phyloP scores from a whole-genome alignment of 306 rosid species.

The Ochetophila trinervis region DNA sequence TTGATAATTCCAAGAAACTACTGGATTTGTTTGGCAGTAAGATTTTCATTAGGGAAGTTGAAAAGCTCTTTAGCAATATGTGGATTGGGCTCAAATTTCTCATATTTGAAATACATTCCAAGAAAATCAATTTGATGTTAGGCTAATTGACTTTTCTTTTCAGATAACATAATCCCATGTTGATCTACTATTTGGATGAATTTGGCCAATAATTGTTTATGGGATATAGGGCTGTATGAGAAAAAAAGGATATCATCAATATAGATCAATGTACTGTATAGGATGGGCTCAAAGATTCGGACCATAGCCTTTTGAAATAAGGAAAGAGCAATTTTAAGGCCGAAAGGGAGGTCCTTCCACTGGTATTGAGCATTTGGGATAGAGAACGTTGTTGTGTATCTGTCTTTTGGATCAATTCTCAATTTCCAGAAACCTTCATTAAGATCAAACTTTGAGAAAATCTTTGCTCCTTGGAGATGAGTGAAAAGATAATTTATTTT shows the following conservation, averaged over 20 bases:
- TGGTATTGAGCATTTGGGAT: background rate
- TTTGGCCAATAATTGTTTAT: background rate
- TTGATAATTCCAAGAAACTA: background rate
- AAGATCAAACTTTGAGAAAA: background rate
- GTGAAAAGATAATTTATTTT: background rate
- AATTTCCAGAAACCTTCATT: background rate
- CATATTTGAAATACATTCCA: background rate
- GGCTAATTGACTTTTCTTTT: background rate
- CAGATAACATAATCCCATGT: background rate
- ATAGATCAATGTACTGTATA: background rate
- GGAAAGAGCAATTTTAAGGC: background rate
- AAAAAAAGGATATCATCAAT: background rate
- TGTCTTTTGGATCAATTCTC: background rate
- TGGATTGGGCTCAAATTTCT: background rate
- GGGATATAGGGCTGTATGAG: background rate
- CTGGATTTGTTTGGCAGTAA: background rate
- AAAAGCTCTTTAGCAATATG: background rate
- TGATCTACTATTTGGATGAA: accelerated
- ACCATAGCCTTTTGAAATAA: background rate
- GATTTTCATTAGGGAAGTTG: background rate
- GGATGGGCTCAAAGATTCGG: background rate
- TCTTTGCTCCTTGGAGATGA: background rate
- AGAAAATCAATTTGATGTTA: background rate
- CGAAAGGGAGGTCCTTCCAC: background rate
- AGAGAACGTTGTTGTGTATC: background rate